Percentiles rank a stretch among this genome's conserved stretches.
phyloP scores from a whole-genome alignment of 2,329 filamentous ascomycete species.

The Pestalotiopsis sp. region DNA sequence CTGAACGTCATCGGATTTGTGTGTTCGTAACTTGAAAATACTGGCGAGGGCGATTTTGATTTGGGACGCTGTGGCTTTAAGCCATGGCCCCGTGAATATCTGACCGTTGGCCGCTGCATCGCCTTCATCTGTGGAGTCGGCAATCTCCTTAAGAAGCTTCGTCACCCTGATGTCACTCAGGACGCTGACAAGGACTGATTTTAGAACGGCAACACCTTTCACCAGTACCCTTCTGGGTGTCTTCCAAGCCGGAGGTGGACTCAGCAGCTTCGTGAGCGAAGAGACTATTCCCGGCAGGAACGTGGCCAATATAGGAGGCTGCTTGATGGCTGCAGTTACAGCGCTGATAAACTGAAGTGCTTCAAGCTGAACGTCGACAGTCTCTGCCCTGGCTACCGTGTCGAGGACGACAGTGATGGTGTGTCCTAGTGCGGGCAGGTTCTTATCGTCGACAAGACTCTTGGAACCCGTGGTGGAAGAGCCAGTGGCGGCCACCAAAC shows the following conservation, averaged over 20 bases:
- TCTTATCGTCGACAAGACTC: constrained; percentile 56
- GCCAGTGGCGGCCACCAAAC: constrained; percentile 64
- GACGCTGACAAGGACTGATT: constrained; percentile 54
- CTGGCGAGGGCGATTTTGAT: constrained; percentile 81
- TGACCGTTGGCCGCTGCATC: constrained; percentile 34
- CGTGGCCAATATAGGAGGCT: constrained; percentile 75
- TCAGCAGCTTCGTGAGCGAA: constrained; percentile 73
- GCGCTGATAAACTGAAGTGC: constrained; percentile 67
- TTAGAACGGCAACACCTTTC: constrained; percentile 61
- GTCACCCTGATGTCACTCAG: constrained; percentile 61
- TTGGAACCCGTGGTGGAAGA: constrained; percentile 51
- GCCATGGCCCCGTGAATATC: constrained; percentile 62
- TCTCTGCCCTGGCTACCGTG: constrained; percentile 65
- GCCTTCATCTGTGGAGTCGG: constrained; percentile 24
- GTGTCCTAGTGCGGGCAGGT: constrained; percentile 80
- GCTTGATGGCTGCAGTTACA: constrained; percentile 66
- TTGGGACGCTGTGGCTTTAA: constrained; percentile 78
- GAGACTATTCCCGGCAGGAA: constrained; percentile 91
- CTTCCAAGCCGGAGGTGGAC: constrained; percentile 64
- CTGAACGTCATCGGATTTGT: constrained; percentile 71
- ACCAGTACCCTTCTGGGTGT: constrained; percentile 64
- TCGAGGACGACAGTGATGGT: constrained; percentile 80
- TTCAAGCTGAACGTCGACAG: constrained; percentile 70
- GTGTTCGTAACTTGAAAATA: constrained; percentile 73
- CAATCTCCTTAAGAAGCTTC: constrained; percentile 42